Conservation (phyloP, 108 stramenopile genomes). For the Cyclotella sp. region DNA sequence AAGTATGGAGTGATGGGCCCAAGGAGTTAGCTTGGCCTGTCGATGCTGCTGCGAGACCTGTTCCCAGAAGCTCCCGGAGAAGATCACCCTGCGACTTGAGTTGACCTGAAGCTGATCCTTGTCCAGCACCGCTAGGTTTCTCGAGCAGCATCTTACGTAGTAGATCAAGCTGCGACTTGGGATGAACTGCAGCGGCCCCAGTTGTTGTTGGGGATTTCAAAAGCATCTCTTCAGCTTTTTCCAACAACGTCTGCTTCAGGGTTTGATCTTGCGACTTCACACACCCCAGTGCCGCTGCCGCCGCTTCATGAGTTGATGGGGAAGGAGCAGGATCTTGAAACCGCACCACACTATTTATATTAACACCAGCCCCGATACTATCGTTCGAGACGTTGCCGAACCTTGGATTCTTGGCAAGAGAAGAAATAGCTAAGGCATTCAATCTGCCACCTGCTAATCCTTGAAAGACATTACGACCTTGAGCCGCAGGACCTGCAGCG, state of each 20-base stretch:
- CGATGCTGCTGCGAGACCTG: neutral
- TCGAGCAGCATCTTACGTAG: neutral
- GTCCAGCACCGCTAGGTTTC: neutral
- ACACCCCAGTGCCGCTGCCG: neutral
- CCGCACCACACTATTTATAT: slow-evolving; percentile 10
- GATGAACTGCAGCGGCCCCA: neutral
- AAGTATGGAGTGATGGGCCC: too few species aligned
- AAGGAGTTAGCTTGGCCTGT: neutral
- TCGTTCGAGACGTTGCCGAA: neutral
- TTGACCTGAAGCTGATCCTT: neutral
- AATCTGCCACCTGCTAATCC: neutral
- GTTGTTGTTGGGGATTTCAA: neutral
- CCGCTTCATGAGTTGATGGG: neutral
- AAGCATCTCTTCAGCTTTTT: neutral
- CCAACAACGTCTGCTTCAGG: slow-evolving; percentile 1
- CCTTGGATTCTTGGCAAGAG: too few species aligned
- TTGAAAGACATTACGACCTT: neutral
- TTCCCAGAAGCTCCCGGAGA: neutral
- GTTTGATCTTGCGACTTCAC: neutral
- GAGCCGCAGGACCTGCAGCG: neutral
- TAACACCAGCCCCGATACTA: slow-evolving; percentile 1
- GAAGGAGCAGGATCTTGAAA: neutral
- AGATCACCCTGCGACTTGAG: neutral
- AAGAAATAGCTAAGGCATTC: neutral
- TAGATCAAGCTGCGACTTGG: neutral